These are phyloP conservation scores for Gnomoniopsis sp. DNA, from an alignment of 2,329 filamentous ascomycete genomes.

Conservation along the genomic window DNA sequence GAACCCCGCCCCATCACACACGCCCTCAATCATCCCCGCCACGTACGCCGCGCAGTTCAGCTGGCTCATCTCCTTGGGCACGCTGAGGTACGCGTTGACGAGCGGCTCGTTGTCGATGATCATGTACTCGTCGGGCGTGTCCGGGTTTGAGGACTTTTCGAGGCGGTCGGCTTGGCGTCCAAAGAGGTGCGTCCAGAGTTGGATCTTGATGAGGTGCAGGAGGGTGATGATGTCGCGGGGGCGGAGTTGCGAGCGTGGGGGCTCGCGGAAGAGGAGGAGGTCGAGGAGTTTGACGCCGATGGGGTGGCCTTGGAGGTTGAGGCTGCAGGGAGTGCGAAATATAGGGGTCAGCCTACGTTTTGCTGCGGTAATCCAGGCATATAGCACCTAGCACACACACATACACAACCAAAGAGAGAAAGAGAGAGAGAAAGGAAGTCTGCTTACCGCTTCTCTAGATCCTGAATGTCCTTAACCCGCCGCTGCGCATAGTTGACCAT, in stretches of 20 bases:
- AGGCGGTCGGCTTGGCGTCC: conserved; percentile 85
- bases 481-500: conserved; percentile 95
- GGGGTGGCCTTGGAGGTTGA: conserved; percentile 89
- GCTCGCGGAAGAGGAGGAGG: conserved; percentile 83
- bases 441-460: conserved; percentile 80
- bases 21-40: conserved; percentile 90
- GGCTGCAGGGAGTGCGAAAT: conserved; percentile 42
- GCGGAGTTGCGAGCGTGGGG: conserved; percentile 66
- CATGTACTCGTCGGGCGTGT: conserved; percentile 95
- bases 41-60: conserved; percentile 96
- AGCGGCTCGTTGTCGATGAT: conserved; percentile 97
- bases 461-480: conserved; percentile 86
- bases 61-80: conserved; percentile 93
- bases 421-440: not conserved
- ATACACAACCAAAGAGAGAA: no score
- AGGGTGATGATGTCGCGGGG: conserved; percentile 87
- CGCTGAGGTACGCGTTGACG: conserved; percentile 89
- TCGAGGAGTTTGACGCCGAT: conserved; percentile 93
- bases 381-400: no score
- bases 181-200: conserved; percentile 90
- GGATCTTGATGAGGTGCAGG: conserved; percentile 91
- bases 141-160: conserved; percentile 78
- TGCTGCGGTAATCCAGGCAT: not conserved
- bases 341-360: not conserved
- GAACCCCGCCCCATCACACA: conserved; percentile 91